These are phyloP conservation scores for Lichtheimia hyalospora DNA, from an alignment of 371 early-diverging fungal genomes.

Conservation along the genomic window DNA sequence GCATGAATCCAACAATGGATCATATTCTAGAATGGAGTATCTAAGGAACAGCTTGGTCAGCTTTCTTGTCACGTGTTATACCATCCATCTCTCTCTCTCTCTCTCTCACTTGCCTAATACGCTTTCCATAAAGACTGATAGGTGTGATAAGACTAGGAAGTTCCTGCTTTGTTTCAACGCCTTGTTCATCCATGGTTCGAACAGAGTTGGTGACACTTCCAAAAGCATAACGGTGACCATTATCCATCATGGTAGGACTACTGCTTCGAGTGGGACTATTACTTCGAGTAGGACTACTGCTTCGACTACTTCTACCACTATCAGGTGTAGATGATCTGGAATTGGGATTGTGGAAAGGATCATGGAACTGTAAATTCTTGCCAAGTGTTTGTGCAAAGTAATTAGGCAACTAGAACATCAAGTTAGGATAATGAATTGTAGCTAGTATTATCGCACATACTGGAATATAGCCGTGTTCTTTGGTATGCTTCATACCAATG, in stretches of 20 bases:
- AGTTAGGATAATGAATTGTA: slow-evolving; percentile 1
- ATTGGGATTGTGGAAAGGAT: slow-evolving; percentile 43
- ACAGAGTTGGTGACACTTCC: slow-evolving; percentile 38
- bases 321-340: slow-evolving; percentile 12
- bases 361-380: slow-evolving; percentile 85
- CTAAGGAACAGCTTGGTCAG: slow-evolving; percentile 17
- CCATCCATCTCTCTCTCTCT: slow-evolving; percentile 8
- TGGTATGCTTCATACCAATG: slow-evolving; percentile 91
- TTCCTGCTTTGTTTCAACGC: slow-evolving; percentile 17
- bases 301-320: too few species aligned
- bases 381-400: slow-evolving; percentile 79
- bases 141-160: slow-evolving; percentile 88
- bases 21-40: slow-evolving; percentile 92
- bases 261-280: too few species aligned
- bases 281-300: too few species aligned
- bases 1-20: slow-evolving; percentile 90
- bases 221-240: slow-evolving; percentile 10
- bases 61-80: not conserved
- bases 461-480: slow-evolving; percentile 76
- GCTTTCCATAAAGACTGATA: slow-evolving; percentile 86
- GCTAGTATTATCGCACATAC: slow-evolving; percentile 31
- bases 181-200: slow-evolving; percentile 17
- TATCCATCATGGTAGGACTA: not conserved
- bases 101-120: slow-evolving; percentile 62
- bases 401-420: slow-evolving; percentile 49